Evolutionary conservation across 2,329 filamentous ascomycete genomes (phyloP).

Genomic region (Botrytis fabae): DNA sequence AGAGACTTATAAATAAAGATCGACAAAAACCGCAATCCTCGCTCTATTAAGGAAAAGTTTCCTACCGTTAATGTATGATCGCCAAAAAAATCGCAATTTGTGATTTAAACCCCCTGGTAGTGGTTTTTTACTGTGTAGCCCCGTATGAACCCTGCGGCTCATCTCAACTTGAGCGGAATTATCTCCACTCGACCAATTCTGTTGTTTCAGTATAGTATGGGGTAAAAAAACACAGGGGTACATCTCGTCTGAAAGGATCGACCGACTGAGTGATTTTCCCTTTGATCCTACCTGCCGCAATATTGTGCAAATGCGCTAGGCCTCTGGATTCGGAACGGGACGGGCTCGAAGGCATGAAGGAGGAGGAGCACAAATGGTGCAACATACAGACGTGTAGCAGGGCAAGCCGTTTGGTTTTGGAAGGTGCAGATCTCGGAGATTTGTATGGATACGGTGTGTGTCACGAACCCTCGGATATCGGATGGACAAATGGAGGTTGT

Average conservation of each 20-base stretch:
- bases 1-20: not conserved
- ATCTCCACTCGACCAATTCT: not conserved
- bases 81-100: not conserved
- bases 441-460: not conserved
- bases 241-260: not conserved
- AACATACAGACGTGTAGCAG: not conserved
- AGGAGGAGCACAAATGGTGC: not conserved
- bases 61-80: not conserved
- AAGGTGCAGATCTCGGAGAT: not conserved
- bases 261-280: not conserved
- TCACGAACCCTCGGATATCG: not conserved
- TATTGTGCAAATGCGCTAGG: not conserved
- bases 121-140: not conserved
- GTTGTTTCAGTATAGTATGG: not conserved
- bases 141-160: not conserved
- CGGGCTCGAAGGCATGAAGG: not conserved
- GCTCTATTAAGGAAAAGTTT: not conserved
- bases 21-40: not conserved
- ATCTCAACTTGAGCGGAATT: not conserved
- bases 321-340: constrained; percentile 1
- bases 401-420: not conserved
- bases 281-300: not conserved
- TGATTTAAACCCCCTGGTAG: not conserved
- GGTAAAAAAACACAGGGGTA: not conserved
- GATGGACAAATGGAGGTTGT: not conserved